These are phyloP conservation scores for Cinchona pubescens DNA, from an alignment of 257 asterid genomes.

Conservation along the genomic window DNA sequence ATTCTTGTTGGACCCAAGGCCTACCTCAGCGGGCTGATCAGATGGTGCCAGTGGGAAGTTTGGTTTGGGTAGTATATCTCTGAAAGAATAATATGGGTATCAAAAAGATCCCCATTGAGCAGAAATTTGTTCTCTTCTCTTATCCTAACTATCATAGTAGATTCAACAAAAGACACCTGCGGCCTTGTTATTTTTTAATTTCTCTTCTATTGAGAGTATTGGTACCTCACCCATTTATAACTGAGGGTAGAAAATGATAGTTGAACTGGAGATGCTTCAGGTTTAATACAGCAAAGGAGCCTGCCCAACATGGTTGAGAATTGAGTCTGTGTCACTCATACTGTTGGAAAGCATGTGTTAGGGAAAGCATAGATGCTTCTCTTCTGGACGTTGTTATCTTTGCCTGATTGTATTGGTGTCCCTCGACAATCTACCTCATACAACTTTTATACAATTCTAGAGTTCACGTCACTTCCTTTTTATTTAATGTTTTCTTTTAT, in stretches of 20 bases:
- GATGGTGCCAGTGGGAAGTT: background rate
- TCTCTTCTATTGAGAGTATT: background rate
- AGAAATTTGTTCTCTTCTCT: background rate
- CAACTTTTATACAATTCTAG: background rate
- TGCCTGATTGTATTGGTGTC: too few species aligned
- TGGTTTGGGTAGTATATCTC: background rate
- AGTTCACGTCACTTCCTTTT: background rate
- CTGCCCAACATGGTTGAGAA: too few species aligned
- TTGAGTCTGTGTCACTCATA: too few species aligned
- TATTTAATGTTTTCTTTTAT: background rate
- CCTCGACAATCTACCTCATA: too few species aligned
- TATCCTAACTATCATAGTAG: background rate
- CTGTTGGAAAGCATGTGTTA: too few species aligned
- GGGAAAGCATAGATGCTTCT: too few species aligned
- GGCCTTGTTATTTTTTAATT: background rate
- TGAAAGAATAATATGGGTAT: background rate
- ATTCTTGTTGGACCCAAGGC: too few species aligned
- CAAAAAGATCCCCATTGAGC: background rate
- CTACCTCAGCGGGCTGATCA: background rate
- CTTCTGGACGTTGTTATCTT: too few species aligned
- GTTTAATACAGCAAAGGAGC: background rate
- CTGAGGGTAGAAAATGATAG: background rate
- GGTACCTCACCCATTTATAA: background rate
- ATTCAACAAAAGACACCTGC: background rate
- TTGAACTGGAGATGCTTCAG: background rate